These are phyloP conservation scores for Pachyrhizus erosus DNA, from an alignment of 306 rosid genomes.

Conservation along the genomic window DNA sequence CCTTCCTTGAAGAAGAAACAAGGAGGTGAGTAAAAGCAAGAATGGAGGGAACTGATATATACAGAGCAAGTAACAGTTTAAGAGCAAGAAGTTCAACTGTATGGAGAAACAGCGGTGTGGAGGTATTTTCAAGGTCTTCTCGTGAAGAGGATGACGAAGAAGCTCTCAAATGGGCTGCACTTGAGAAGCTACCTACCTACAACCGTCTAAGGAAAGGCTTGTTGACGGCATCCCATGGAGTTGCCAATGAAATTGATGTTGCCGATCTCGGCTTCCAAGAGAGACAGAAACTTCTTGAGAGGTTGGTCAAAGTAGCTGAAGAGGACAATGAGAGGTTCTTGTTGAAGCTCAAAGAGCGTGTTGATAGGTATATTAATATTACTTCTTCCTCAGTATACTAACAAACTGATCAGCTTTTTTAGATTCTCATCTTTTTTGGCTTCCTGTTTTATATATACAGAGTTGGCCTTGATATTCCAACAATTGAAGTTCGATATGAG, in stretches of 20 bases:
- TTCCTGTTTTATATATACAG: constrained; percentile 32
- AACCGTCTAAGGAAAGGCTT: constrained; percentile 73
- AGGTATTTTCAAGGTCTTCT: constrained; percentile 61
- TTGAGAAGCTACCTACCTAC: constrained; percentile 80
- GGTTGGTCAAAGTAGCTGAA: constrained; percentile 59
- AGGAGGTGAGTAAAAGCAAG: no score
- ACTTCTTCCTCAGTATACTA: neutral
- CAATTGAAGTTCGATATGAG: constrained; percentile 78
- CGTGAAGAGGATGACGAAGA: constrained; percentile 69
- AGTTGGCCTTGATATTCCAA: constrained; percentile 77
- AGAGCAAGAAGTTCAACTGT: constrained; percentile 45
- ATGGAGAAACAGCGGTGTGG: constrained; percentile 61
- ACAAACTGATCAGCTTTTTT: no score
- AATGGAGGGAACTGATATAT: constrained; percentile 61
- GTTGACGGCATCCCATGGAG: constrained; percentile 56
- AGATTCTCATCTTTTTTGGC: neutral
- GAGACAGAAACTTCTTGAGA: constrained; percentile 50
- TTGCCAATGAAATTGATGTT: constrained; percentile 60
- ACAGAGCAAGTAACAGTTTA: constrained; percentile 47
- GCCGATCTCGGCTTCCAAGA: constrained; percentile 53
- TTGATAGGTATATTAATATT: constrained; percentile 56
- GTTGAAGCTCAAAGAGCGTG: constrained; percentile 62
- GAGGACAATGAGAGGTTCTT: constrained; percentile 58
- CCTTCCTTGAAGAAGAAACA: no score
- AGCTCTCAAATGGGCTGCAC: constrained; percentile 81